Percentiles rank a stretch among this genome's conserved stretches.
Evolutionary conservation across 805 yeast species (phyloP).

Genomic region (Metschnikowia shivogae): DNA sequence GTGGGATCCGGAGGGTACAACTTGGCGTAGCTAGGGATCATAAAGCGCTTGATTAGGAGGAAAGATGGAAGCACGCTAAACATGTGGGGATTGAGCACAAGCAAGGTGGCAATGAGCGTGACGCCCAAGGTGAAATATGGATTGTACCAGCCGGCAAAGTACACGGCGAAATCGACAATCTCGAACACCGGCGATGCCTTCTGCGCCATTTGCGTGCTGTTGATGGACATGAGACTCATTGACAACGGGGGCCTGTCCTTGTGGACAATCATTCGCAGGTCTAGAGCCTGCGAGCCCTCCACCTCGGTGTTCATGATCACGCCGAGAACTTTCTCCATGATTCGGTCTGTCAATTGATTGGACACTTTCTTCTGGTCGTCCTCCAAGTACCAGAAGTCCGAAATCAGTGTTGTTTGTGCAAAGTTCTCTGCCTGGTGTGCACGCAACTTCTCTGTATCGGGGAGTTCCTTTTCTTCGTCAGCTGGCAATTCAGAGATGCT

Average conservation of each 20-base stretch:
- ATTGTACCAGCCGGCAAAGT: constrained; percentile 59
- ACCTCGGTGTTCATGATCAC: constrained; percentile 59
- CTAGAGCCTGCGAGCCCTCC: constrained; percentile 34
- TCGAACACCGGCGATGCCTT: constrained; percentile 61
- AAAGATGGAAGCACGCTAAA: constrained; percentile 52
- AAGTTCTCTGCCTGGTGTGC: constrained; percentile 3
- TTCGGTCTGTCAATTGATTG: constrained; percentile 52
- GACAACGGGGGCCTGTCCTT: constrained; percentile 65
- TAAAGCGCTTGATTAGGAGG: constrained; percentile 47
- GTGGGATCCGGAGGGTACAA: constrained; percentile 60
- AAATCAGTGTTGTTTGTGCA: constrained; percentile 12
- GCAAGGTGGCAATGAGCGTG: constrained; percentile 45
- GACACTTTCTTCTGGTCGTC: constrained; percentile 21
- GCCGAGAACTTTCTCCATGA: constrained; percentile 65
- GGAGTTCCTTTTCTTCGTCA: neutral
- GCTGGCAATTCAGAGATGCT: neutral
- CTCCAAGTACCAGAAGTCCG: constrained; percentile 25
- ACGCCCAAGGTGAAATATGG: constrained; percentile 60
- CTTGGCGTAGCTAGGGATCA: constrained; percentile 64
- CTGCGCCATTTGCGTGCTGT: constrained; percentile 59
- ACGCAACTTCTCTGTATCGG: constrained; percentile 1
- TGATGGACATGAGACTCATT: constrained; percentile 64
- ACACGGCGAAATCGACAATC: constrained; percentile 51
- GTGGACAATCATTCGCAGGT: constrained; percentile 56
- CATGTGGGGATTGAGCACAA: constrained; percentile 59